phyloP scores from a whole-genome alignment of 1,284 basidiomycete genomes.

The Coriolopsis trogii region DNA sequence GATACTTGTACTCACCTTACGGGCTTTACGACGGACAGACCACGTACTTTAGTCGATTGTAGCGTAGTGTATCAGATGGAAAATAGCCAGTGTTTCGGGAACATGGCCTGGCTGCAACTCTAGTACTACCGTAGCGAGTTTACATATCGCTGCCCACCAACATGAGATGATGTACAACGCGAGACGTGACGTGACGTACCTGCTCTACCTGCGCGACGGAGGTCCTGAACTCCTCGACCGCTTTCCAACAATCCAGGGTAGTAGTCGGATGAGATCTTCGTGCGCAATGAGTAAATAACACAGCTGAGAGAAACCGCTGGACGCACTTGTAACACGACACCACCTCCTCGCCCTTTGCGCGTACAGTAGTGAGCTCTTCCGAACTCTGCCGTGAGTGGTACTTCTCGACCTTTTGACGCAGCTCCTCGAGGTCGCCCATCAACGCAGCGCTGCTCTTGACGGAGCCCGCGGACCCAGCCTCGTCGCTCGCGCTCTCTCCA shows the following conservation, averaged over 20 bases:
- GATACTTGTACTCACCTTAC: conserved; percentile 11
- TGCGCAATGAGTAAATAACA: not conserved
- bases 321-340: conserved; percentile 75
- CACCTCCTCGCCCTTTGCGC: conserved; percentile 60
- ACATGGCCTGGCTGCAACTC: not conserved
- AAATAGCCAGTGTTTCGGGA: too few relatives aligned
- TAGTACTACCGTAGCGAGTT: conserved; percentile 50
- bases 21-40: conserved; percentile 1
- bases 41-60: not conserved
- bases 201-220: conserved; percentile 71
- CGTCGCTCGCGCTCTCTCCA: conserved; percentile 36
- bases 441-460: conserved; percentile 63
- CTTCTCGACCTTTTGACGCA: conserved; percentile 71
- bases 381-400: conserved; percentile 64
- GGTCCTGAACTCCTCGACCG: conserved; percentile 74
- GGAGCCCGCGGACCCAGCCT: conserved; percentile 41
- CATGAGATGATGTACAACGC: conserved; percentile 6
- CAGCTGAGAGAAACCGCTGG: not conserved
- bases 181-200: conserved; percentile 36
- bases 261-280: conserved; percentile 58
- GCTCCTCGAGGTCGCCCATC: conserved; percentile 73
- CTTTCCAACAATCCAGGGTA: conserved; percentile 77
- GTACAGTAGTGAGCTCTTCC: conserved; percentile 57
- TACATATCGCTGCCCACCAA: conserved; percentile 50
- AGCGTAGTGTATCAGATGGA: not conserved